These are phyloP conservation scores for Sporisorium graminicola DNA, from an alignment of 1,284 basidiomycete genomes.

Conservation along the genomic window DNA sequence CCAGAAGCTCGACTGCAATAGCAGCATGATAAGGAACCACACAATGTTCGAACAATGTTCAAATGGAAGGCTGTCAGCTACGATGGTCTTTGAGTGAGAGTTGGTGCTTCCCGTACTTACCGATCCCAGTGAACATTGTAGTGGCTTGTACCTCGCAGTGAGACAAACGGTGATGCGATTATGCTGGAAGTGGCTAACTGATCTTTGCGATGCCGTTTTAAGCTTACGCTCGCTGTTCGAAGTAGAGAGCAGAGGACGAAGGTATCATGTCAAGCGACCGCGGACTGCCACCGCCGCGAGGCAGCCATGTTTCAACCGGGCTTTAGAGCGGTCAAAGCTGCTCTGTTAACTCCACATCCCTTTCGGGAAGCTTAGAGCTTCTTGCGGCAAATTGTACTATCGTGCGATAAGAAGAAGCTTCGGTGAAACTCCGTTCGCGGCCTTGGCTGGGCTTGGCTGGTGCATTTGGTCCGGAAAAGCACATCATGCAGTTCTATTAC, in stretches of 20 bases:
- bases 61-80: neutral
- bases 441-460: conserved; percentile 25
- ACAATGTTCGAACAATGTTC: too few relatives aligned
- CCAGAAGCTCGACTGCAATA: conserved; percentile 77
- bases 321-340: conserved; percentile 22
- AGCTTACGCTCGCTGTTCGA: neutral
- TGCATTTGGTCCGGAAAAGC: conserved; percentile 17
- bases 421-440: conserved; percentile 16
- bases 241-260: neutral
- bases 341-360: conserved; percentile 21
- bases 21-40: neutral
- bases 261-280: conserved; percentile 28
- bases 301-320: conserved; percentile 3
- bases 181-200: too few relatives aligned
- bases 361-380: neutral
- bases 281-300: conserved; percentile 26
- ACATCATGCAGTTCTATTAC: conserved; percentile 10
- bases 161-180: neutral
- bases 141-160: neutral
- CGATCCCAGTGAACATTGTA: conserved; percentile 63
- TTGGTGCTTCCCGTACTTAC: conserved; percentile 25
- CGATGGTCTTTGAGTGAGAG: neutral
- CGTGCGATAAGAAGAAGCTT: conserved; percentile 43
- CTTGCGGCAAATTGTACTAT: conserved; percentile 1
- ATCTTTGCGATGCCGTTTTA: neutral